phyloP scores from a whole-genome alignment of 257 asterid genomes.

The Solanum lignicaule region DNA sequence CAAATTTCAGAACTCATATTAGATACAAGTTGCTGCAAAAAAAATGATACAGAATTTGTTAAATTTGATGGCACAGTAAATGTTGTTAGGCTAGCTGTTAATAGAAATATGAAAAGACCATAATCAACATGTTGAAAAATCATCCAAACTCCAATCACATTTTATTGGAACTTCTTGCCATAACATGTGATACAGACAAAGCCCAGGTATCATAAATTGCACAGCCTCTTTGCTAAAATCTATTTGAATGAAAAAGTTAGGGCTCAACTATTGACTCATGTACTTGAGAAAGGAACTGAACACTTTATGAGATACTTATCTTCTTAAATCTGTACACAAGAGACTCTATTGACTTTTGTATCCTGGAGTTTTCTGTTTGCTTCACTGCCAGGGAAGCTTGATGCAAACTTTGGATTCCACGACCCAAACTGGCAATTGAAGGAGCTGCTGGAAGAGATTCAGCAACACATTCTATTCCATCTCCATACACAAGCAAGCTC shows the following conservation, averaged over 20 bases:
- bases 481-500: conserved; percentile 64
- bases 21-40: background rate
- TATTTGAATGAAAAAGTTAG: background rate
- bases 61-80: background rate
- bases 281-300: background rate
- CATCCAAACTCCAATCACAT: background rate
- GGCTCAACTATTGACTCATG: background rate
- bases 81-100: background rate
- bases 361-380: conserved; percentile 50
- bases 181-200: background rate
- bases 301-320: conserved; percentile 4
- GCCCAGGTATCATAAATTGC: background rate
- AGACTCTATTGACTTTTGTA: conserved; percentile 59
- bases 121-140: background rate
- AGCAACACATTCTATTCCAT: conserved; percentile 87
- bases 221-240: background rate
- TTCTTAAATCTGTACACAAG: conserved; percentile 54
- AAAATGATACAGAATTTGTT: background rate
- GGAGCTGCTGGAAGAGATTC: conserved; percentile 81
- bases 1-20: background rate
- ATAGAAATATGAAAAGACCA: background rate
- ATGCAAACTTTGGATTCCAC: conserved; percentile 69
- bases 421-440: conserved; percentile 88
- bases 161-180: background rate
- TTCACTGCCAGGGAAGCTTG: conserved; percentile 50